Conservation (phyloP, 306 rosid species). For the Psophocarpus tetragonolobus region DNA sequence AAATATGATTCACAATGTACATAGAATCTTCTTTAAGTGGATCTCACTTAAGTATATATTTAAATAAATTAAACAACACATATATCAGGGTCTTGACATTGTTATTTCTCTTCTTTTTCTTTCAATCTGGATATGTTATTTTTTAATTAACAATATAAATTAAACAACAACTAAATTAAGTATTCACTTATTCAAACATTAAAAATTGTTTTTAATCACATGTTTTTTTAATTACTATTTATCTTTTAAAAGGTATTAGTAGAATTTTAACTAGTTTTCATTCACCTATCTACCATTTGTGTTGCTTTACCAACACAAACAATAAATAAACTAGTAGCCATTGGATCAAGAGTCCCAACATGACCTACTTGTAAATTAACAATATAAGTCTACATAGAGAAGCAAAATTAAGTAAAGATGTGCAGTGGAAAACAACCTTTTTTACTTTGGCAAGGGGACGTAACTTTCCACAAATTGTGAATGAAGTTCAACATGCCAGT, state of each 20-base stretch:
- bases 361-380: conserved; percentile 79
- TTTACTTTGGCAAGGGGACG: conserved; percentile 91
- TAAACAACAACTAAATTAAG: no score
- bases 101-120: conserved; percentile 8
- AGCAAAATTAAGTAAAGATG: background rate
- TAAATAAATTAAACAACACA: conserved; percentile 24
- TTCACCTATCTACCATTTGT: conserved; percentile 75
- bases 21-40: conserved; percentile 27
- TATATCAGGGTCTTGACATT: conserved; percentile 36
- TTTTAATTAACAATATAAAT: no score
- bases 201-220: no score
- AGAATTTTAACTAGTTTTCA: no score
- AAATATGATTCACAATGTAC: conserved; percentile 23
- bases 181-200: no score
- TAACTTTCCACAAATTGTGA: conserved; percentile 92
- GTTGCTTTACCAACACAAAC: conserved; percentile 98
- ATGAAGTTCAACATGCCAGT: conserved; percentile 77
- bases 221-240: no score
- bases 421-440: conserved; percentile 55
- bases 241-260: no score
- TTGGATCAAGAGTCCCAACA: conserved; percentile 97
- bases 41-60: background rate
- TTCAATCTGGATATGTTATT: conserved; percentile 27
- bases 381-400: conserved; percentile 9
- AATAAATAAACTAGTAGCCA: conserved; percentile 95